A percentile compares a stretch with the other conserved stretches of the same genome.
Conservation (phyloP, 2,329 filamentous ascomycete genomes). For the Mycosphaerelloides madeirae region DNA sequence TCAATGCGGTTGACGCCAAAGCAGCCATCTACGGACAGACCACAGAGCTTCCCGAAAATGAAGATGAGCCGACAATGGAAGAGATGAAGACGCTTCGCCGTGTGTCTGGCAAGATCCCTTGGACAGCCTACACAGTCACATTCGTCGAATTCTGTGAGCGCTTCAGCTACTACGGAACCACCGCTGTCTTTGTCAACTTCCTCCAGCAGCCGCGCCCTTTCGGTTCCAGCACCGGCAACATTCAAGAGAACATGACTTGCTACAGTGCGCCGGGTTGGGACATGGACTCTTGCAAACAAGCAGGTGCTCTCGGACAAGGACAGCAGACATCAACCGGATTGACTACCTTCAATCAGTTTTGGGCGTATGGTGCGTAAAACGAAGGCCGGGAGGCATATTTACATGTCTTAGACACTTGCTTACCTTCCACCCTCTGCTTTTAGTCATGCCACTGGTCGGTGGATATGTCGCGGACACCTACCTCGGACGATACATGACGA, state of each 20-base stretch:
- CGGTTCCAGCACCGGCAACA: constrained; percentile 36
- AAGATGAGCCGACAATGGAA: constrained; percentile 39
- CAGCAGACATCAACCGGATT: constrained; percentile 43
- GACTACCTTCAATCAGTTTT: constrained; percentile 15
- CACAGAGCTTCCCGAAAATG: constrained; percentile 17
- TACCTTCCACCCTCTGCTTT: too few species aligned
- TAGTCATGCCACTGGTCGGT: constrained; percentile 42
- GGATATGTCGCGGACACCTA: constrained; percentile 61
- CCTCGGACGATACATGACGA: constrained; percentile 64
- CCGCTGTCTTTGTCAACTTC: constrained; percentile 48
- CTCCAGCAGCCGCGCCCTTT: constrained; percentile 34
- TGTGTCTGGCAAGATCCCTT: constrained; percentile 44
- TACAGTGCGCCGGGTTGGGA: constrained; percentile 36
- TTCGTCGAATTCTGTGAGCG: constrained; percentile 47
- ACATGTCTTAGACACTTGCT: too few species aligned
- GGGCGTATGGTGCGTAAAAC: too few species aligned
- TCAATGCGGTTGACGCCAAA: constrained; percentile 12
- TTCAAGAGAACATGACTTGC: constrained; percentile 31
- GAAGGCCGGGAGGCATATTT: too few species aligned
- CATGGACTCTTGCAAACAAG: constrained; percentile 27
- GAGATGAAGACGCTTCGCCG: constrained; percentile 42
- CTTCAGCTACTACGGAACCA: constrained; percentile 43
- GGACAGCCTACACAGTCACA: constrained; percentile 44
- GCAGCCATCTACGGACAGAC: constrained; percentile 12
- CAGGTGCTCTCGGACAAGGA: constrained; percentile 38